Evolutionary conservation across 2,329 filamentous ascomycete species (phyloP).

Genomic region (Fusarium hostae): DNA sequence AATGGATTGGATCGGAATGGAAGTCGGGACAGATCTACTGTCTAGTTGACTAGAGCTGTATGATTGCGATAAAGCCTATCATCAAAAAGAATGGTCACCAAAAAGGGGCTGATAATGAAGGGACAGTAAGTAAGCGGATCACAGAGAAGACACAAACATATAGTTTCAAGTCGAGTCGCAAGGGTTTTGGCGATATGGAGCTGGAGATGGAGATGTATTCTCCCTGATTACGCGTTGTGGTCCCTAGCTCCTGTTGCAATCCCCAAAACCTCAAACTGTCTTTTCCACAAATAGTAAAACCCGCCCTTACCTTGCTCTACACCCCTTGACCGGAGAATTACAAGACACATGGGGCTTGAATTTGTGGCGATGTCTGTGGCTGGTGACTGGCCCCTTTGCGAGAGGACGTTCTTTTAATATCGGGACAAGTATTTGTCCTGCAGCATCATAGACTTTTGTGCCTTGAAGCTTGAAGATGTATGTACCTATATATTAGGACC

Average conservation of each 20-base stretch:
- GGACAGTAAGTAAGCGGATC: constrained; percentile 2
- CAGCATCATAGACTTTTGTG: not conserved
- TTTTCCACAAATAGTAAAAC: constrained; percentile 27
- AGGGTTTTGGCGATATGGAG: not conserved
- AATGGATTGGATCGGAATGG: not conserved
- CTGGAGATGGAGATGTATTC: not conserved
- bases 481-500: too few relatives aligned
- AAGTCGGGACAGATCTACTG: constrained; percentile 17
- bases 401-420: not conserved
- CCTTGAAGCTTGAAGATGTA: not conserved
- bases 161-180: not conserved
- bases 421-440: constrained; percentile 33
- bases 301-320: not conserved
- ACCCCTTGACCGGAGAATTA: not conserved
- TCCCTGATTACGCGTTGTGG: constrained; percentile 38
- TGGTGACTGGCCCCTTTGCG: constrained; percentile 19
- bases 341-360: constrained; percentile 2
- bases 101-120: not conserved
- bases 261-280: constrained; percentile 36
- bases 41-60: not conserved
- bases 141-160: not conserved
- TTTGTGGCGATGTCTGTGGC: constrained; percentile 2
- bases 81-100: constrained; percentile 23
- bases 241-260: constrained; percentile 11
- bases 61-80: constrained; percentile 9